Conservation (phyloP, 139 green algal species). For the Closterium sp. region DNA sequence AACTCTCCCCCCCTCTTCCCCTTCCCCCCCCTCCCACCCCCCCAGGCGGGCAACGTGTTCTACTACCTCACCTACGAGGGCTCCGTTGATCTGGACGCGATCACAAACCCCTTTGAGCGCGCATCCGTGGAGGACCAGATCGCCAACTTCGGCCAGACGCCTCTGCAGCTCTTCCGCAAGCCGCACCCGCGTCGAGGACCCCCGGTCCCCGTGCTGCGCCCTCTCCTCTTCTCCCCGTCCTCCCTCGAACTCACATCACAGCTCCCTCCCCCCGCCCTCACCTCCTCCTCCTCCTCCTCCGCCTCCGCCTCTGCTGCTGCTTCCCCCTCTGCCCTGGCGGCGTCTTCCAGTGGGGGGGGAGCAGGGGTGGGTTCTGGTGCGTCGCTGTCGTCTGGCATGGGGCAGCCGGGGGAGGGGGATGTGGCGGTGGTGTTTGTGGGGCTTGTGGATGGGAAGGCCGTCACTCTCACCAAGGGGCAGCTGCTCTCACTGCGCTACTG, state of each 20-base stretch:
- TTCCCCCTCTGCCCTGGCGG: background rate
- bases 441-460: background rate
- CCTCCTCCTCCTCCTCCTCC: background rate
- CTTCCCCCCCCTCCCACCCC: background rate
- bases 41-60: conserved; percentile 58
- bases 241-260: conserved; percentile 23
- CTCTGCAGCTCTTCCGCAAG: conserved; percentile 53
- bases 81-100: conserved; percentile 46
- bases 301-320: background rate
- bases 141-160: conserved; percentile 56
- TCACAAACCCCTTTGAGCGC: conserved; percentile 43
- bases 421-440: conserved; percentile 7
- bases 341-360: background rate
- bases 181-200: conserved; percentile 5
- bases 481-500: conserved; percentile 6
- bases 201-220: conserved; percentile 13
- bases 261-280: background rate
- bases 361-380: background rate
- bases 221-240: conserved; percentile 26
- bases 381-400: background rate
- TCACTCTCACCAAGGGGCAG: background rate
- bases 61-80: conserved; percentile 65
- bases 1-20: background rate
- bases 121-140: conserved; percentile 46
- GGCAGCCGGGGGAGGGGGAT: background rate